These are phyloP conservation scores for Galerina marginata DNA, from an alignment of 768 basidiomycete species.

Conservation along the genomic window DNA sequence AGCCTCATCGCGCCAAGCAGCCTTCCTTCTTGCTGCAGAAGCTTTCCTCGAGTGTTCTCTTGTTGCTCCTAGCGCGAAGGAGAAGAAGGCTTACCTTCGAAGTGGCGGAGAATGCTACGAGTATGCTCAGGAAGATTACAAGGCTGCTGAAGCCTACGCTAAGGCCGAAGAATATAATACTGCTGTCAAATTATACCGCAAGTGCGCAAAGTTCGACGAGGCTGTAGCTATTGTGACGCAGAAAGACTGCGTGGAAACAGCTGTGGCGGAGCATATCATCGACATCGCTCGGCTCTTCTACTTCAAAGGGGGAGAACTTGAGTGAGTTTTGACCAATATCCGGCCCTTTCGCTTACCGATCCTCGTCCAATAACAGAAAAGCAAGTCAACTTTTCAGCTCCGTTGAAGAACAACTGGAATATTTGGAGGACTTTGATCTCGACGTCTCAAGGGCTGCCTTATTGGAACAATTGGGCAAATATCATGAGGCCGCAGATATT, in stretches of 20 bases:
- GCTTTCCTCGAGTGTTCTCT: conserved; percentile 52
- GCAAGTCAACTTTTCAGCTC: conserved; percentile 51
- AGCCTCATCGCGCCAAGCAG: conserved; percentile 25
- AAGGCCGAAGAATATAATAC: conserved; percentile 40
- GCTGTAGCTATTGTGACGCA: conserved; percentile 50
- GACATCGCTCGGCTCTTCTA: conserved; percentile 53
- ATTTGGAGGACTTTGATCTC: conserved; percentile 58
- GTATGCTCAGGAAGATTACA: conserved; percentile 39
- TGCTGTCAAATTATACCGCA: conserved; percentile 21
- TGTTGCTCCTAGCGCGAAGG: conserved; percentile 31
- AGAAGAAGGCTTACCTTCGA: conserved; percentile 42
- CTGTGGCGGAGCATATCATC: conserved; percentile 42
- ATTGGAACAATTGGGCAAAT: conserved; percentile 47
- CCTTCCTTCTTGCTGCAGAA: conserved; percentile 52
- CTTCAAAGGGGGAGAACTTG: conserved; percentile 40
- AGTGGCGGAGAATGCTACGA: conserved; percentile 55
- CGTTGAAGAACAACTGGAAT: conserved; percentile 57
- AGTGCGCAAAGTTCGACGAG: conserved; percentile 48
- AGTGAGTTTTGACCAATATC: conserved; percentile 32
- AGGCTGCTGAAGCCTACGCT: conserved; percentile 52
- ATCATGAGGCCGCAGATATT: conserved; percentile 56
- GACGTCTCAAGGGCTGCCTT: conserved; percentile 52
- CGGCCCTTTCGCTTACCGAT: not conserved
- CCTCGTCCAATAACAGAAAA: conserved; percentile 40
- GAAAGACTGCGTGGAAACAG: conserved; percentile 35